phyloP scores from a whole-genome alignment of 2,329 filamentous ascomycete species.

The Phialocephala subalpina region DNA sequence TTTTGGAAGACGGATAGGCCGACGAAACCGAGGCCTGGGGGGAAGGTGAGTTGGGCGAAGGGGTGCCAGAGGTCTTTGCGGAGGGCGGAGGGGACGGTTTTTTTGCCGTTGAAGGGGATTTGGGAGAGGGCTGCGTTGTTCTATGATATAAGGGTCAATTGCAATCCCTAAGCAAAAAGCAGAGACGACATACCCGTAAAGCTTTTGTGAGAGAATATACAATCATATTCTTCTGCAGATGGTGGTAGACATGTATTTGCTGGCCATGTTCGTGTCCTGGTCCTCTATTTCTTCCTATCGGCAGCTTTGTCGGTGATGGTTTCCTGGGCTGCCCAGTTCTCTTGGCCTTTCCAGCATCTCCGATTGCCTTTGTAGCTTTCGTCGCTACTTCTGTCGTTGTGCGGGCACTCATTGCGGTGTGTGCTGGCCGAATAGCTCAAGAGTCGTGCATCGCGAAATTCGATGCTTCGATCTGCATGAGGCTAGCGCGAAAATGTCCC shows the following conservation, averaged over 20 bases:
- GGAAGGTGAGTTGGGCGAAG: slow-evolving; percentile 66
- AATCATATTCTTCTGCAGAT: slow-evolving; percentile 49
- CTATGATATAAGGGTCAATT: slow-evolving; percentile 35
- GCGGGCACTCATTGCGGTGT: slow-evolving; percentile 32
- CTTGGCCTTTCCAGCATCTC: background rate
- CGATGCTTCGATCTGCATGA: background rate
- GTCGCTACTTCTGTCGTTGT: slow-evolving; percentile 23
- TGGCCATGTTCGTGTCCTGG: slow-evolving; percentile 43
- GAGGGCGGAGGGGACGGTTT: slow-evolving; percentile 67
- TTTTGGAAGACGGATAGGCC: slow-evolving; percentile 69
- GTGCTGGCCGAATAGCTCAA: slow-evolving; percentile 10
- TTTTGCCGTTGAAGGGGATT: slow-evolving; percentile 73
- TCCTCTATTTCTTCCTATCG: slow-evolving; percentile 11
- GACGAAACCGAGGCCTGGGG: slow-evolving; percentile 53
- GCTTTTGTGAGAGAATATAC: slow-evolving; percentile 49
- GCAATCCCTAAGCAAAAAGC: background rate
- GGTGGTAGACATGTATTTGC: slow-evolving; percentile 49
- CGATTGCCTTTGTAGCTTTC: slow-evolving; percentile 21
- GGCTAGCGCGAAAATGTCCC: background rate
- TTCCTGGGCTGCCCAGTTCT: background rate
- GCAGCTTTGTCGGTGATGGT: background rate
- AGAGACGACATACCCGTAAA: slow-evolving; percentile 42
- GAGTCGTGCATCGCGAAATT: background rate
- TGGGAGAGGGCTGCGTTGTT: slow-evolving; percentile 60
- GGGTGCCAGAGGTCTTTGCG: slow-evolving; percentile 74